These are phyloP conservation scores for Berkeleyomyces rouxiae DNA, from an alignment of 2,329 filamentous ascomycete genomes.

Conservation along the genomic window DNA sequence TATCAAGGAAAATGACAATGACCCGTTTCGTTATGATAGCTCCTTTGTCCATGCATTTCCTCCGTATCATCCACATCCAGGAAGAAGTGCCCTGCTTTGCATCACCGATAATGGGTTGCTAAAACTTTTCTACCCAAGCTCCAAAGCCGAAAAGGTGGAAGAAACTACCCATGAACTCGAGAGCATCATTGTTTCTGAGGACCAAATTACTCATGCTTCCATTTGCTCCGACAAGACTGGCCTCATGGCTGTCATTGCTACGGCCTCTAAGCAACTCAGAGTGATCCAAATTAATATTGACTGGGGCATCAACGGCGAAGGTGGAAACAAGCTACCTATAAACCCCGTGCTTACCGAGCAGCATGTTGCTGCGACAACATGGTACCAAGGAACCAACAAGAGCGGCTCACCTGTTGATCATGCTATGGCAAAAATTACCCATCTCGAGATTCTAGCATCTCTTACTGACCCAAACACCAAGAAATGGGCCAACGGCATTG, in stretches of 20 bases:
- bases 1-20: constrained; percentile 43
- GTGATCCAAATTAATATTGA: constrained; percentile 57
- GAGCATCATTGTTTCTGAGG: constrained; percentile 52
- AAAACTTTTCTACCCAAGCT: constrained; percentile 62
- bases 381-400: constrained; percentile 32
- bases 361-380: constrained; percentile 40
- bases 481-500: constrained; percentile 24
- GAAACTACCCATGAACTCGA: constrained; percentile 62
- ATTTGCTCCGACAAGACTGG: constrained; percentile 58
- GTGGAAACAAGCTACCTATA: constrained; percentile 29
- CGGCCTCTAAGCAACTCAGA: constrained; percentile 53
- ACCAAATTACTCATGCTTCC: constrained; percentile 65
- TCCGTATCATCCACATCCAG: constrained; percentile 54
- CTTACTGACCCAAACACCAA: constrained; percentile 38
- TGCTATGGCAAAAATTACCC: constrained; percentile 48
- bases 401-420: constrained; percentile 28
- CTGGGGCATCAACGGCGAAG: constrained; percentile 52
- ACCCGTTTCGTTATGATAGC: constrained; percentile 44
- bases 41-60: constrained; percentile 49
- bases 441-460: constrained; percentile 56
- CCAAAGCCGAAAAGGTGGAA: constrained; percentile 47
- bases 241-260: constrained; percentile 50
- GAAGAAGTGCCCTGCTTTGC: constrained; percentile 58
- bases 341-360: constrained; percentile 38
- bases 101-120: constrained; percentile 60